Evolutionary conservation across 768 basidiomycete genomes (phyloP), one percentile per base, ranked within the genome.

Genomic region (Kwoniella bestiolae): DNA sequence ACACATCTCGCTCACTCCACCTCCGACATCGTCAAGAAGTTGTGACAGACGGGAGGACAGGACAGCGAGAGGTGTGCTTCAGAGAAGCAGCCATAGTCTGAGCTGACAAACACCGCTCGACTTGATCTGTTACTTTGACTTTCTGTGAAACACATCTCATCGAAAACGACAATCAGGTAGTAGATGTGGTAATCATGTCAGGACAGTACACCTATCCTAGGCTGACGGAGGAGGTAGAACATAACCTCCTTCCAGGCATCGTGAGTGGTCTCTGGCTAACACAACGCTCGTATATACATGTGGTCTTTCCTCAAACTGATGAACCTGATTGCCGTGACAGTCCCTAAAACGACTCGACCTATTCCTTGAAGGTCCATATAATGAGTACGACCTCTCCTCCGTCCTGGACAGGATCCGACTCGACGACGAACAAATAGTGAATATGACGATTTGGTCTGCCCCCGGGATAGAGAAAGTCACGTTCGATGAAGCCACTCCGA

Each of bases 391-490:
- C 82, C 86, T 97, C 11, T 86, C 87, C 3, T 87, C 89, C 0
- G 87, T 89, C 2, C 84, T 97, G 32, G 95, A 87, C 73, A 85
- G 83, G 2, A 89, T 90, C 65, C 85, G 89, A 18, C 69, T 88
- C 25, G 91, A 92, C 73, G 85, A 85, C 52, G 47, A 61, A 4
- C 32, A 56, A 3, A 60, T 60, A n/a, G 87, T 97, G 46, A 85
- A 89, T 76, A 82, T 97, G 23, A 86, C 89, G 82, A 89, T 90
- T 77, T 98, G 94, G 94, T 90, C 87, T 71, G 92, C 92, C 1
- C 93, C 94, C 0, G 91, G 89, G 0, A 80, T 87, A 44, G 86
- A 86, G 23, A 96, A 96, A 82, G 72, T 92, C 6, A 84, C 86
- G 1, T 97, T 96, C 78, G 84, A 87, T 41, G 92, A 96, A 74